A percentile compares a stretch with the other conserved stretches of the same genome.
These are phyloP conservation scores for Fusarium staphyleae DNA, from an alignment of 2,329 filamentous ascomycete genomes.

Conservation along the genomic window DNA sequence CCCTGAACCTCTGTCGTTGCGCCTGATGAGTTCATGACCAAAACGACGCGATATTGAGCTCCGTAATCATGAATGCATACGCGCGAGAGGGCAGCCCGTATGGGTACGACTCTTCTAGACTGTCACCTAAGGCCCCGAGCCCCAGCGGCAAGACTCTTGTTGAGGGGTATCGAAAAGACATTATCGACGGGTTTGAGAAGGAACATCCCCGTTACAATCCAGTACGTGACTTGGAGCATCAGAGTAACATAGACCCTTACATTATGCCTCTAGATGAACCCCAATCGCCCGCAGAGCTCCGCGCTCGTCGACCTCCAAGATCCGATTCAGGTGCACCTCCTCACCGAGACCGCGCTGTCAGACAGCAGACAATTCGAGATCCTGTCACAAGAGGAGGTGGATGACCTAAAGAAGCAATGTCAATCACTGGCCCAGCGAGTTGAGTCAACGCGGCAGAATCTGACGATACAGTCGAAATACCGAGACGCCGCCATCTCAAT, in stretches of 20 bases:
- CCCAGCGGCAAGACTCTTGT: conserved; percentile 59
- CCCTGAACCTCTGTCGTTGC: no score
- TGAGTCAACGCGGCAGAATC: conserved; percentile 80
- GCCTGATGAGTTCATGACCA: conserved; percentile 37
- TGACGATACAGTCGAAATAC: conserved; percentile 91
- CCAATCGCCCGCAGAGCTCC: conserved; percentile 61
- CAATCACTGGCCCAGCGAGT: conserved; percentile 76
- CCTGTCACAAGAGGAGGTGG: conserved; percentile 89
- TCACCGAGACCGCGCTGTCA: conserved; percentile 90
- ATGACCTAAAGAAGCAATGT: conserved; percentile 87
- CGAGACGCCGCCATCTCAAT: conserved; percentile 91
- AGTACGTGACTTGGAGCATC: conserved; percentile 51
- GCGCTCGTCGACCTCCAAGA: conserved; percentile 69
- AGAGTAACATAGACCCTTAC: conserved; percentile 15
- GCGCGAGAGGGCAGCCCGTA: conserved; percentile 46
- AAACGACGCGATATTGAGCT: conserved; percentile 25
- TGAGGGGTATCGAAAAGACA: conserved; percentile 66
- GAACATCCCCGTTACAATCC: conserved; percentile 65
- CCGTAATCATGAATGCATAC: conserved; percentile 51
- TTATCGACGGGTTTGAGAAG: conserved; percentile 60
- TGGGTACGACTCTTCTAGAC: conserved; percentile 46
- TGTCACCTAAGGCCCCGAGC: conserved; percentile 45
- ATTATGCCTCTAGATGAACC: conserved; percentile 55
- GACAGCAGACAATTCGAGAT: conserved; percentile 89
- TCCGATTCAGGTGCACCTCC: conserved; percentile 83